Evolutionary conservation across 768 basidiomycete species (phyloP), one percentile per base, ranked within the genome.

Genomic region (Mycena haematopus): DNA sequence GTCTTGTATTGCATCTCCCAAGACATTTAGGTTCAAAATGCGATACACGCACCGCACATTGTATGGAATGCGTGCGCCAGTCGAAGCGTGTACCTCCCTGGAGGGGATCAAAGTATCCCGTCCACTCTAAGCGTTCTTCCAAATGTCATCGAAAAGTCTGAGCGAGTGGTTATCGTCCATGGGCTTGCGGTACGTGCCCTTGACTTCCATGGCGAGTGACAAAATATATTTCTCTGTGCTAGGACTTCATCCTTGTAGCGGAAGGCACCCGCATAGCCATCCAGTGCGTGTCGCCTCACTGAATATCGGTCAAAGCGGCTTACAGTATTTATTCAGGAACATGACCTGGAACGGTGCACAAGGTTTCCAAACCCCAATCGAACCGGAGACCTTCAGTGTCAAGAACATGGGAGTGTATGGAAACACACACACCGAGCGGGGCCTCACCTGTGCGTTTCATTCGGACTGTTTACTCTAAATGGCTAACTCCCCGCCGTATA

Each of bases 81-180:
- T 63, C 60, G 75, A 40, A 63, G 79, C 35, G 88, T 89, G 10
- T 89, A 88, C 69, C 77, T 84, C 31, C 67, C 64, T 24, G 79
- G 80, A 17, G 69, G 70, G n/a, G 89, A 90, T 66, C 73, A 74
- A 42, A 87, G 85, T 19, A 80, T 86, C 21, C 82, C 87, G 0
- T 83, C 88, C 2, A 83, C 82, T 0, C 76, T 90, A 53, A 86
- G 83, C 13, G 85, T 90, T 3, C 77, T 90, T 1, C 86, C 88
- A 1, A 87, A 80, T 62, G 88, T 88, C 59, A 90, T 90, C 62
- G 88, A 90, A 70, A 88, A 88, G 74, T 89, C 79, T 50, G 78
- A 82, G 51, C 77, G 88, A 55, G 82, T 79, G 0, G 83, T 91
- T 31, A 86, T 91, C 45, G 85, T 86, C 6, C 88, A 91, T 58